Evolutionary conservation across 805 yeast species (phyloP), one percentile per base, ranked within the genome.

Genomic region (Wickerhamiella slavikovae): DNA sequence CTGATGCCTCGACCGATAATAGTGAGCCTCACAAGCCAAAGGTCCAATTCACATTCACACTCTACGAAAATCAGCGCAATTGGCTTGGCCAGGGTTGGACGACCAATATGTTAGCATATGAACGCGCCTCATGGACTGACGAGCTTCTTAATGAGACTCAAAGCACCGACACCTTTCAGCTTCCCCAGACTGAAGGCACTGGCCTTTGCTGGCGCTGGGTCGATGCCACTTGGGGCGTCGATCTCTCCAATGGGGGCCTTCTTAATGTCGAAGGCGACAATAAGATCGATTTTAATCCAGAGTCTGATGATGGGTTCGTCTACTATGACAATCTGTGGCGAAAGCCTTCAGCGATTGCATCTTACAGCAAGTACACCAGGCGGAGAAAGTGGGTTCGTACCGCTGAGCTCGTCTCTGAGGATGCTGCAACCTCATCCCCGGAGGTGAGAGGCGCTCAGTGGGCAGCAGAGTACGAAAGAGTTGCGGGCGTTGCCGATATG

Each of bases 11-110:
- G n/a, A n/a, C n/a, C n/a, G n/a, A n/a, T n/a, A n/a, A n/a, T n/a
- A n/a, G n/a, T n/a, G n/a, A n/a, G n/a, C n/a, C n/a, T n/a, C n/a
- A n/a, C n/a, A 9, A 24, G 17, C 6, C 12, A 16, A 22, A 33
- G 12, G 30, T 30, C 22, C 26, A 27, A 22, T 89, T 83, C 51
- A 83, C 95, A 4, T 85, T 79, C 51, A 95, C 80, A 2, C 59
- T 89, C 8, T 83, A 72, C 51, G 98, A 85, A 49, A 85, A 85
- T 49, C 96, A 85, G 56, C 69, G 98, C 46, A 71, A 91, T 43
- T 85, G 98, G 98, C 60, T 85, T 23, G 96, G 95, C 10, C 78
- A 85, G 42, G 98, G 98, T 9, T 85, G 98, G 98, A 85, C 96
- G 0, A 62, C 91, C 11, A 82, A 82, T 45, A 60, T 89, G 47